Evolutionary conservation across 768 basidiomycete genomes (phyloP).

Genomic region (Clavaria fumosa): DNA sequence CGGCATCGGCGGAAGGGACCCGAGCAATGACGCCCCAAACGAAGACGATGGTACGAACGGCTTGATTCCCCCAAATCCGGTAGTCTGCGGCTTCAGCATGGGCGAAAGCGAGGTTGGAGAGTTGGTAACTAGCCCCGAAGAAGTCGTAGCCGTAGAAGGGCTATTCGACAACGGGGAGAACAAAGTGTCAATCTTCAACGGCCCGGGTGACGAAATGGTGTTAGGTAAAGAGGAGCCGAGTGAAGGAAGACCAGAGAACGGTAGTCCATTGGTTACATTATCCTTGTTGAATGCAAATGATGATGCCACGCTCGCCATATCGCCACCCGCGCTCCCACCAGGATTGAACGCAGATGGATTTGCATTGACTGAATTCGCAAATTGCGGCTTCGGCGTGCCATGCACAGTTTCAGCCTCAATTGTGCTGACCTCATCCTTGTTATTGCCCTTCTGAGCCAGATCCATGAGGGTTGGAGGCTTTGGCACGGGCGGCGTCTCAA

Average conservation of each 20-base stretch:
- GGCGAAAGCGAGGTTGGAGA: slow-evolving; percentile 16
- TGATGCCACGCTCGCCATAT: slow-evolving; percentile 57
- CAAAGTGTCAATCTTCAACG: too few species aligned
- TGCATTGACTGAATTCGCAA: too few species aligned
- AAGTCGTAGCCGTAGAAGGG: neutral
- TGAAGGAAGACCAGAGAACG: slow-evolving; percentile 14
- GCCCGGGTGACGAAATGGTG: neutral
- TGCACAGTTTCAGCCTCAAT: slow-evolving; percentile 8
- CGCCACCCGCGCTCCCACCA: slow-evolving; percentile 27
- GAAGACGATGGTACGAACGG: slow-evolving; percentile 73
- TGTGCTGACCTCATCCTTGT: slow-evolving; percentile 6
- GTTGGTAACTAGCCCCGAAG: slow-evolving; percentile 12
- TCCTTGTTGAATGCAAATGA: slow-evolving; percentile 40
- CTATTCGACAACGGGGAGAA: too few species aligned
- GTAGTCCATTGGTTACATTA: slow-evolving; percentile 24
- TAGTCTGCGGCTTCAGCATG: slow-evolving; percentile 30
- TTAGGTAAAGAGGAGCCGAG: slow-evolving; percentile 12
- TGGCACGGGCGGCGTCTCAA: slow-evolving; percentile 49
- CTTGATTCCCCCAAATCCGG: slow-evolving; percentile 47
- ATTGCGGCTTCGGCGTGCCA: slow-evolving; percentile 2
- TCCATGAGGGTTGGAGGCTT: slow-evolving; percentile 74
- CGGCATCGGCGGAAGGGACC: slow-evolving; percentile 63
- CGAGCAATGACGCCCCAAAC: slow-evolving; percentile 64
- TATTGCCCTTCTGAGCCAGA: slow-evolving; percentile 37
- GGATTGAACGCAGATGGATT: too few species aligned